Evolutionary conservation across 176 grass and related monocot genomes (phyloP).

Genomic region (Oryza nivara): DNA sequence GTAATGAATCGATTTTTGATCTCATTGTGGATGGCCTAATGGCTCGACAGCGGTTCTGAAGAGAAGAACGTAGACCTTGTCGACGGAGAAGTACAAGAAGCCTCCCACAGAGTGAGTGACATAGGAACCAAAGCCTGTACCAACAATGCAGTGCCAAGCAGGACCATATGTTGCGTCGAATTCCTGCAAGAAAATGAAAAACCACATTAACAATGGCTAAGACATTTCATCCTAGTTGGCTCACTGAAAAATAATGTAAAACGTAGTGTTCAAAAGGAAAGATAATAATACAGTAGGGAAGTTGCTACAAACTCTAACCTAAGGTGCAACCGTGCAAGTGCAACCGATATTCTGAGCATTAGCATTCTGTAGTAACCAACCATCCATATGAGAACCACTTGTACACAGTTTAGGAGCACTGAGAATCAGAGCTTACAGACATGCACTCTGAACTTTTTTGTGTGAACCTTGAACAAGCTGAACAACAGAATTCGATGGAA

Average conservation of each 20-base stretch:
- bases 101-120: constrained; percentile 75
- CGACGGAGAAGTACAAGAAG: constrained; percentile 69
- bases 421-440: background rate
- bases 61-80: constrained; percentile 72
- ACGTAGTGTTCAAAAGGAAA: background rate
- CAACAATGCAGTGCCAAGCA: constrained; percentile 84
- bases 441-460: background rate
- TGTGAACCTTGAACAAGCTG: background rate
- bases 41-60: constrained; percentile 72
- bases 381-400: background rate
- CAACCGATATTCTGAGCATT: background rate
- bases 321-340: constrained; percentile 9
- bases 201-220: background rate
- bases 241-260: background rate
- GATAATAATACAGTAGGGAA: background rate
- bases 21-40: constrained; percentile 44
- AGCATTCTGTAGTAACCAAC: background rate
- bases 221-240: background rate
- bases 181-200: constrained; percentile 52
- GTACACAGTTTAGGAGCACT: too few relatives aligned
- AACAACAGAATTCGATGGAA: too few relatives aligned
- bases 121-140: constrained; percentile 75
- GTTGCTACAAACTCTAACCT: background rate
- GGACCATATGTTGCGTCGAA: constrained; percentile 66
- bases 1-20: constrained; percentile 3